Conservation (phyloP, 2,329 filamentous ascomycete genomes). For the Colletotrichum sp. region DNA sequence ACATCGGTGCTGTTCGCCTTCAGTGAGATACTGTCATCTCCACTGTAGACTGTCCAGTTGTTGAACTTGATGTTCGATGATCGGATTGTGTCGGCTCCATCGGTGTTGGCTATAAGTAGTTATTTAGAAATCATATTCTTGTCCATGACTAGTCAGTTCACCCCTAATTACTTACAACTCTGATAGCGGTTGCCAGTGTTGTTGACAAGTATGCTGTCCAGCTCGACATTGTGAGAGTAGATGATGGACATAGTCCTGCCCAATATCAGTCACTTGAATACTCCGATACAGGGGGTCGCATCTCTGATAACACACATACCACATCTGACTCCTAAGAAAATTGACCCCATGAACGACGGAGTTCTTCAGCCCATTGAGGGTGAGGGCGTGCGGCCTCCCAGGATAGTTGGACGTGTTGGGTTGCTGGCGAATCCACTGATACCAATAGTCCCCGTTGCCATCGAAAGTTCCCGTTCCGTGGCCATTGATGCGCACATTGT, state of each 20-base stretch:
- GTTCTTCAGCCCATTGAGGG: constrained; percentile 48
- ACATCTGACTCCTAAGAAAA: constrained; percentile 58
- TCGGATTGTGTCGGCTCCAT: constrained; percentile 32
- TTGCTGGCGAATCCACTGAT: constrained; percentile 41
- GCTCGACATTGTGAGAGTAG: constrained; percentile 42
- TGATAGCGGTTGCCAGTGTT: constrained; percentile 35
- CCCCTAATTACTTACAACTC: constrained; percentile 13
- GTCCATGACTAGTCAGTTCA: background rate
- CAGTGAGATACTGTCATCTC: constrained; percentile 27
- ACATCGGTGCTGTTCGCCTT: constrained; percentile 30
- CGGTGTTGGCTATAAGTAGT: constrained; percentile 27
- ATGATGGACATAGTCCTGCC: constrained; percentile 48
- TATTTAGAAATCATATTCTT: background rate
- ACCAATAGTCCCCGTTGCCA: constrained; percentile 60
- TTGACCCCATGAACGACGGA: constrained; percentile 47
- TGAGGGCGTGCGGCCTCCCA: constrained; percentile 54
- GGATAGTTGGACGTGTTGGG: constrained; percentile 39
- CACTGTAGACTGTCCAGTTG: constrained; percentile 30
- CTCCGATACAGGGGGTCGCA: background rate
- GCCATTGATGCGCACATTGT: constrained; percentile 48
- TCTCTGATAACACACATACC: constrained; percentile 31
- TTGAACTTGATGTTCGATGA: constrained; percentile 29
- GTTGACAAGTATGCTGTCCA: constrained; percentile 53
- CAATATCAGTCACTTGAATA: background rate
- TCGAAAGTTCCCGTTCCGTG: constrained; percentile 51